Percentiles rank a stretch among this genome's conserved stretches.
Conservation (phyloP, 768 basidiomycete genomes). For the Leccinum subgranulosum region DNA sequence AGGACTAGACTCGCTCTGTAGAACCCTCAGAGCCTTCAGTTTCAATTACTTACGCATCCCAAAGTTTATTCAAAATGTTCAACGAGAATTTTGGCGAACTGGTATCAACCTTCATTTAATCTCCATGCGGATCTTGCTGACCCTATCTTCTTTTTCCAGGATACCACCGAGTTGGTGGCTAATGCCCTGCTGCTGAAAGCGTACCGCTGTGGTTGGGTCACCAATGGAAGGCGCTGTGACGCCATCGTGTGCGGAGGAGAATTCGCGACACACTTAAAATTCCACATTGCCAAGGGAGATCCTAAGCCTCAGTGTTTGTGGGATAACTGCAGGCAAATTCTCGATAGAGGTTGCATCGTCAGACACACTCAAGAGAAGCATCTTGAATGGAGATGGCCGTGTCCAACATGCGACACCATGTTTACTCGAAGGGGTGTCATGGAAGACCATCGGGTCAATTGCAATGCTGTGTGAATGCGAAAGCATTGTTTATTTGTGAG, state of each 20-base stretch:
- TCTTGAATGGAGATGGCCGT: slow-evolving; percentile 22
- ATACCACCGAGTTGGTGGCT: slow-evolving; percentile 3
- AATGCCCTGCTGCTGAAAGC: not conserved
- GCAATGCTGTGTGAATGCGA: slow-evolving; percentile 1
- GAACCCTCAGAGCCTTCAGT: not conserved
- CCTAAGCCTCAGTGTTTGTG: slow-evolving; percentile 12
- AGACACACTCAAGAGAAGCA: slow-evolving; percentile 25
- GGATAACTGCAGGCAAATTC: slow-evolving; percentile 10
- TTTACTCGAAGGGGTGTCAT: slow-evolving; percentile 23
- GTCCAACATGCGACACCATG: slow-evolving; percentile 8
- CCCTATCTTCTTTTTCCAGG: slow-evolving; percentile 6
- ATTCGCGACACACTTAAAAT: slow-evolving; percentile 14
- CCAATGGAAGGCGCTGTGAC: slow-evolving; percentile 10
- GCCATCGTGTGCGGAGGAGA: slow-evolving; percentile 10
- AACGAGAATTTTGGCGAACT: slow-evolving; percentile 11
- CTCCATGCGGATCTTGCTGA: not conserved
- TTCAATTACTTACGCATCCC: not conserved
- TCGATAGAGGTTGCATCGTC: slow-evolving; percentile 13
- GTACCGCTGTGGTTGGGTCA: slow-evolving; percentile 10
- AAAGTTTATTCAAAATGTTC: slow-evolving; percentile 5
- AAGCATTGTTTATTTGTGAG: slow-evolving; percentile 3
- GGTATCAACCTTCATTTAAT: not conserved
- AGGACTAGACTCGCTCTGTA: not conserved
- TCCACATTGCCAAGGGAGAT: slow-evolving; percentile 3
- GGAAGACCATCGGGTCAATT: slow-evolving; percentile 11